Base-by-base conservation (phyloP, 2,329 filamentous ascomycete genomes). In the Botrytis pseudocinerea region DNA sequence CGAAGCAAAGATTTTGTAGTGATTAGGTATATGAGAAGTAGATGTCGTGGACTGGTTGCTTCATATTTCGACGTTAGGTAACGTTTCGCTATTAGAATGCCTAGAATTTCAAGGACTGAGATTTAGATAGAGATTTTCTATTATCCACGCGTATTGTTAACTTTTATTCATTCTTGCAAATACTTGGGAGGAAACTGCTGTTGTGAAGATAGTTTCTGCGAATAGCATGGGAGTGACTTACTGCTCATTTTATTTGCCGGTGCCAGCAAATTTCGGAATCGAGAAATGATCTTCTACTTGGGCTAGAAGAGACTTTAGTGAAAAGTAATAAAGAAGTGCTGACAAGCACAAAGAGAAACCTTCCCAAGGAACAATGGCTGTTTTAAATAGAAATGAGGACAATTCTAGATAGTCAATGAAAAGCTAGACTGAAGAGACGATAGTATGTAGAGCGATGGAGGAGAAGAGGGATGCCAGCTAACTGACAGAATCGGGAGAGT, bases 1-100 rank as follows among this genome's bases (percentile, higher is more conserved):
- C 0, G 0, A 18, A 28, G 2, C n/a, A 28, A 9, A 0, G 14
- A 57, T 1, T 16, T 32, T 9, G 1, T 4, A 9, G 12, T 57
- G 16, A 57, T 18, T 28, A 14, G 14, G n/a, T 4, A 57, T 18
- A 28, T 28, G 51, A 54, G 51, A 18, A 57, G 51, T 57, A 18
- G n/a, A 18, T 57, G n/a, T 0, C 6, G 51, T 18, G 14, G 7
- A 8, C 3, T 18, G 14, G 7, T 32, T 8, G 51, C 7, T 57
- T 57, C n/a, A 6, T 0, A 28, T 57, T 57, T 16, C 38, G 10
- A n/a, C 4, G 12, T 25, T 2, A 7, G 38, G 9, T 18, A 25
- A 25, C n/a, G 25, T n/a, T 62, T n/a, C 38, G 60, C 42, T 42
- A 28, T 20, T 3, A 10, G 7, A 2, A 18, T 25, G 14, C 28